These are phyloP conservation scores for Boletus speciosus DNA, from an alignment of 768 basidiomycete genomes.

Conservation along the genomic window DNA sequence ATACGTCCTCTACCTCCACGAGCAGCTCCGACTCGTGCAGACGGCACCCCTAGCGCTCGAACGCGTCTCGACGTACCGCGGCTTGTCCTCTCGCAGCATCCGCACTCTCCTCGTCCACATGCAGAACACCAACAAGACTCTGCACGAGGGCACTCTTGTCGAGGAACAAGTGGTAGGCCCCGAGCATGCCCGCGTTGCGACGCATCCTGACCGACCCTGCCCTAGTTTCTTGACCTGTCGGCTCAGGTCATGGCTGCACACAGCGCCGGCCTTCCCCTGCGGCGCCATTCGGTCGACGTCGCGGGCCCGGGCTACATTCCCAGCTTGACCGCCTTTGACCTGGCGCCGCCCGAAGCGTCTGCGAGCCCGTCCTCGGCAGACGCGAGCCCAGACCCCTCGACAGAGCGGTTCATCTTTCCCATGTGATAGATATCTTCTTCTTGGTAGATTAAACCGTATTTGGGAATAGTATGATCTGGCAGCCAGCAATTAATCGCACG, in stretches of 20 bases:
- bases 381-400: conserved; percentile 18
- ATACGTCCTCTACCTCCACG: conserved; percentile 63
- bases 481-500: no score
- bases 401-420: conserved; percentile 19
- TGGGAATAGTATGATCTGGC: no score
- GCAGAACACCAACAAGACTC: conserved; percentile 51
- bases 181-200: background rate
- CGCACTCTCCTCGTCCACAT: conserved; percentile 70
- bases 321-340: conserved; percentile 16
- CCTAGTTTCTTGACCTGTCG: conserved; percentile 31
- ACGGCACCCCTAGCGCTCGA: conserved; percentile 45
- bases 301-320: conserved; percentile 11
- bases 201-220: background rate
- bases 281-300: conserved; percentile 32
- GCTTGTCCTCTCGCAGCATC: conserved; percentile 61
- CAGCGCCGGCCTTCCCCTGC: conserved; percentile 20
- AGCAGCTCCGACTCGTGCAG: conserved; percentile 53
- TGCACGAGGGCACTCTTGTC: conserved; percentile 46
- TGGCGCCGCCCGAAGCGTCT: conserved; percentile 13
- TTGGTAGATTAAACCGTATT: no score
- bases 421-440: no score
- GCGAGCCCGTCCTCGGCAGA: conserved; percentile 23
- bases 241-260: conserved; percentile 28
- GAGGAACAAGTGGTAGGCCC: conserved; percentile 55
- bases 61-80: conserved; percentile 49